Base-by-base conservation (phyloP, 2,329 filamentous ascomycete genomes). In the Talaromyces rugulosus region DNA sequence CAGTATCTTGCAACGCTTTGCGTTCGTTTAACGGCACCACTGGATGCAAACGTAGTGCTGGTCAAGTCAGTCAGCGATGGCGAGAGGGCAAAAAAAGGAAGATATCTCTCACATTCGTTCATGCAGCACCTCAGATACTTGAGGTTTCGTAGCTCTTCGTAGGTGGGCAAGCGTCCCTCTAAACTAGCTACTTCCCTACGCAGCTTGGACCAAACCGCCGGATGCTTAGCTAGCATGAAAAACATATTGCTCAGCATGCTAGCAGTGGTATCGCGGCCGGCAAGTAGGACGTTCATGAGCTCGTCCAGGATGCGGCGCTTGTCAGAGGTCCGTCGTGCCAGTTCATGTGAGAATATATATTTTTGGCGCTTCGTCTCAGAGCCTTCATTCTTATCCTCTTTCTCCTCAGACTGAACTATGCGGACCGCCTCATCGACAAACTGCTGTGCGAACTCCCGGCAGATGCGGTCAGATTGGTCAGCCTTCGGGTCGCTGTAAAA, bases 401-500 rank as follows among this genome's bases (percentile, higher is more conserved):
- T 28, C 78, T 75, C 6, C 77, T 68, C 55, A 44, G 28, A 40
- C 83, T 83, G 4, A 83, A 84, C 28, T 94, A 81, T 3, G 60
- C 79, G 78, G 7, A 95, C 83, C 0, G 89, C 84, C 18, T 82
- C 79, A 58, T 92, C 88, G 70, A 96, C 90, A 75, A 88, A 94
- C 16, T 82, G 81, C 7, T 60, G 42, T 12, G 51, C 51, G 36
- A 59, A 59, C 47, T 53, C 44, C 18, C 44, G 57, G 27, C 40
- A 33, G 31, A 52, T 31, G 40, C 28, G 42, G n/a, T 44, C 31
- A 14, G 31, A 51, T 52, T 50, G 18, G 16, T 51, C 34, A 30
- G 44, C 40, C 27, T 51, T 34, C 5, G 40, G 27, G 27, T 51
- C 31, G 23, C 23, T 14, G 57, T 59, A 44, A 34, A 59, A 53